A percentile compares a stretch with the other conserved stretches of the same genome.
phyloP scores from a whole-genome alignment of 202 grass and related monocot species.

The Panicum virgatum region DNA sequence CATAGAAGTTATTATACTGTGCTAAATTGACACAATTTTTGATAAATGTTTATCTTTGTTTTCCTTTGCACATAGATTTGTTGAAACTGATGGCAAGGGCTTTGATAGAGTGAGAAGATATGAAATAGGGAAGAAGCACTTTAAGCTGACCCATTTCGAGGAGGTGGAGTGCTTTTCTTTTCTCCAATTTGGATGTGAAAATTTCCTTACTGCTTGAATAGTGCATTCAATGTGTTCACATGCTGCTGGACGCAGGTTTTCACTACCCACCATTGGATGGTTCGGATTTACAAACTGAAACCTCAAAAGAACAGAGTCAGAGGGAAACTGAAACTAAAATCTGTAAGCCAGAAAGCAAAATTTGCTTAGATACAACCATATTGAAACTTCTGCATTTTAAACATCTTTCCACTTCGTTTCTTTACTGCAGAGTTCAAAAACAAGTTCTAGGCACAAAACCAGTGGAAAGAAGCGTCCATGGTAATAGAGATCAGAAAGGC shows the following conservation, averaged over 20 bases:
- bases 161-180: constrained; percentile 63
- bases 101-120: constrained; percentile 96
- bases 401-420: not conserved
- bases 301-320: constrained; percentile 89
- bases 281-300: constrained; percentile 97
- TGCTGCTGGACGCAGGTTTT: constrained; percentile 65
- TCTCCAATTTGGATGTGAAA: not conserved
- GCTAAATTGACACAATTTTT: constrained; percentile 6
- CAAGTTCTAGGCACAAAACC: too few relatives aligned
- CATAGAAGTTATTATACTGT: not conserved
- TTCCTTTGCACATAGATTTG: constrained; percentile 64
- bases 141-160: constrained; percentile 98
- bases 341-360: constrained; percentile 47
- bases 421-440: not conserved
- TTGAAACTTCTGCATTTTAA: not conserved
- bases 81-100: constrained; percentile 93
- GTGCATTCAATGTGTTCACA: not conserved
- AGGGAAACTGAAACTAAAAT: constrained; percentile 84
- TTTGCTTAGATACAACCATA: not conserved
- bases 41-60: constrained; percentile 13
- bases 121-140: constrained; percentile 99
- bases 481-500: not conserved
- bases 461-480: constrained; percentile 3
- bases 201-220: not conserved
- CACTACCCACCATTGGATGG: constrained; percentile 99